Percentiles rank a stretch among this genome's conserved stretches.
phyloP scores from a whole-genome alignment of 306 rosid species.

The Quercus alba region DNA sequence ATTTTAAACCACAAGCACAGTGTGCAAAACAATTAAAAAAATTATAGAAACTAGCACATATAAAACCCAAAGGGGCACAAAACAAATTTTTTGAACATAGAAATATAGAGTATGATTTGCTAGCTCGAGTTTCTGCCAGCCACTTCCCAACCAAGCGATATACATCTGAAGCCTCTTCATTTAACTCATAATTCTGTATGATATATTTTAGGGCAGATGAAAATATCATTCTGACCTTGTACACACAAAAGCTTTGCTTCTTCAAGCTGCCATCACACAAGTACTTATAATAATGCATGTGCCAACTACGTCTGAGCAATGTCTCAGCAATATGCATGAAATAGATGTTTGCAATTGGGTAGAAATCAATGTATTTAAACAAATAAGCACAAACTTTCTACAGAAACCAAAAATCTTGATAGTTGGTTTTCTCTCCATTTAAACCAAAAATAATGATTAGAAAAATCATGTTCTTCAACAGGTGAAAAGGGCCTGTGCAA shows the following conservation, averaged over 20 bases:
- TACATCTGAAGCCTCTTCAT: constrained; percentile 73
- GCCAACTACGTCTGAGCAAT: neutral
- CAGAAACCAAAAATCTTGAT: neutral
- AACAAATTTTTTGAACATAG: too few species aligned
- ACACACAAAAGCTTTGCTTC: constrained; percentile 34
- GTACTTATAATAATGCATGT: neutral
- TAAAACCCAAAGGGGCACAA: too few species aligned
- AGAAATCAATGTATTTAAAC: neutral
- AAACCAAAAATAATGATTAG: neutral
- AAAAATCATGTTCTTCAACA: neutral
- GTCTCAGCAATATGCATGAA: constrained; percentile 3
- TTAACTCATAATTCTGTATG: constrained; percentile 39
- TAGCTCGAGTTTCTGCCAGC: constrained; percentile 96
- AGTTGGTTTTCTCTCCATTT: neutral
- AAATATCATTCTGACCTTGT: constrained; percentile 84
- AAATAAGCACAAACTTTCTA: neutral
- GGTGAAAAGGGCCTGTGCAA: neutral
- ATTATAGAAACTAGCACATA: too few species aligned
- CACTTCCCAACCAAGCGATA: constrained; percentile 91
- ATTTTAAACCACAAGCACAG: too few species aligned
- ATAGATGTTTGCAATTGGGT: neutral
- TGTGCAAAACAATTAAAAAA: too few species aligned
- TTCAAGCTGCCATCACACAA: neutral
- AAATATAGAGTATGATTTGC: too few species aligned
- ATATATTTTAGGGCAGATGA: constrained; percentile 77